Percentiles rank a stretch among this genome's conserved stretches.
Conservation (phyloP, 352 stramenopile genomes). For the Globisporangium recalcitrans region DNA sequence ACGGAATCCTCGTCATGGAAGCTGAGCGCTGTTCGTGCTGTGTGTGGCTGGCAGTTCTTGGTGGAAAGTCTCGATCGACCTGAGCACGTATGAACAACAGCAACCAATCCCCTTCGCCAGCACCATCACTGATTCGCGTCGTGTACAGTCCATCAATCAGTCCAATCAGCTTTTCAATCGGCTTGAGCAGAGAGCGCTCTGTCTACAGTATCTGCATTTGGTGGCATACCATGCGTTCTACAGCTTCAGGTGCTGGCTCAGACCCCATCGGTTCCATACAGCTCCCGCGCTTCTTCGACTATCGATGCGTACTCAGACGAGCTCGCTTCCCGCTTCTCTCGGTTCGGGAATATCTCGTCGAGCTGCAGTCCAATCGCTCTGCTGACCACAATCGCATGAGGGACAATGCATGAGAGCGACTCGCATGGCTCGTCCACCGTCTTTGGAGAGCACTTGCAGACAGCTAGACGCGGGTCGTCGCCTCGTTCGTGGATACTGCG, state of each 20-base stretch:
- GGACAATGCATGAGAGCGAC: conserved; percentile 50
- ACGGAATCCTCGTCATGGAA: too few species aligned
- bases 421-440: conserved; percentile 36
- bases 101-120: too few species aligned
- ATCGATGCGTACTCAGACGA: conserved; percentile 10
- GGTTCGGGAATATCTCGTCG: conserved; percentile 9
- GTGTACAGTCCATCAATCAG: too few species aligned
- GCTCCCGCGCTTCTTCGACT: conserved; percentile 12
- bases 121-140: too few species aligned
- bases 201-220: too few species aligned
- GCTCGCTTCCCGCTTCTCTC: neutral
- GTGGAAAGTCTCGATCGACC: too few species aligned
- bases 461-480: conserved; percentile 32
- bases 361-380: conserved; percentile 13
- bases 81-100: too few species aligned
- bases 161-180: too few species aligned
- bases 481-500: conserved; percentile 10
- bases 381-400: conserved; percentile 46
- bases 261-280: conserved; percentile 10
- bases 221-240: too few species aligned
- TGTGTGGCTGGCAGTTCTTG: too few species aligned
- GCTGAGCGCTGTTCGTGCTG: too few species aligned
- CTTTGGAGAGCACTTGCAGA: conserved; percentile 33
- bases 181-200: too few species aligned
- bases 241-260: neutral